phyloP scores from a whole-genome alignment of 805 yeast genomes.

The Kluyveromyces wickerhamii region DNA sequence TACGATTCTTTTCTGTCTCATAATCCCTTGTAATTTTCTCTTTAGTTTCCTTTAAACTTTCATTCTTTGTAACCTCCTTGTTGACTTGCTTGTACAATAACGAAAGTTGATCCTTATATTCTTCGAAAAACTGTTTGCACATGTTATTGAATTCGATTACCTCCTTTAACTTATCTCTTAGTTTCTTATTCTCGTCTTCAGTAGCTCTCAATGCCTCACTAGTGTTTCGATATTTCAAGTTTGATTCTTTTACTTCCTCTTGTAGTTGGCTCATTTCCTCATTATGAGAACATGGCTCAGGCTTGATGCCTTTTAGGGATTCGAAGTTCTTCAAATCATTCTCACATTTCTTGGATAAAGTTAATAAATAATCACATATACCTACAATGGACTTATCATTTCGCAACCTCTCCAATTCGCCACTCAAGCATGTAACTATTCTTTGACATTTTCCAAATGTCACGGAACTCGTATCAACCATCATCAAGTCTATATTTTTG shows the following conservation, averaged over 20 bases:
- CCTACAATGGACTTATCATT: neutral
- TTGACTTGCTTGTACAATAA: conserved; percentile 1
- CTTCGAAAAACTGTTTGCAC: conserved; percentile 5
- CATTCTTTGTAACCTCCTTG: conserved; percentile 1
- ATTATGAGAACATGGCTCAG: neutral
- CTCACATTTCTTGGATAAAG: conserved; percentile 5
- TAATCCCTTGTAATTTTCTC: conserved; percentile 3
- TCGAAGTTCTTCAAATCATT: conserved; percentile 5
- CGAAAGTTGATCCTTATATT: conserved; percentile 4
- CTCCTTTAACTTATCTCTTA: conserved; percentile 1
- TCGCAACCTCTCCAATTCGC: neutral
- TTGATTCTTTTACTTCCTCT: conserved; percentile 5
- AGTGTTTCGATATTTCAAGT: conserved; percentile 4
- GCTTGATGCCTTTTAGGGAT: neutral
- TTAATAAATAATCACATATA: conserved; percentile 4
- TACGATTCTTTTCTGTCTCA: conserved; percentile 3
- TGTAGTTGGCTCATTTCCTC: conserved; percentile 7
- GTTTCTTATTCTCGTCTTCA: conserved; percentile 1
- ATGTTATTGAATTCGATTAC: conserved; percentile 4
- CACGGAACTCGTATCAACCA: conserved; percentile 2
- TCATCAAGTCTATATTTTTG: conserved; percentile 3
- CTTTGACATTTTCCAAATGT: conserved; percentile 4
- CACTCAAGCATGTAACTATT: conserved; percentile 3
- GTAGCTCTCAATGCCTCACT: neutral
- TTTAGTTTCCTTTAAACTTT: conserved; percentile 1